Base-by-base conservation (phyloP, 306 rosid species). In the Sophora flavescens region DNA sequence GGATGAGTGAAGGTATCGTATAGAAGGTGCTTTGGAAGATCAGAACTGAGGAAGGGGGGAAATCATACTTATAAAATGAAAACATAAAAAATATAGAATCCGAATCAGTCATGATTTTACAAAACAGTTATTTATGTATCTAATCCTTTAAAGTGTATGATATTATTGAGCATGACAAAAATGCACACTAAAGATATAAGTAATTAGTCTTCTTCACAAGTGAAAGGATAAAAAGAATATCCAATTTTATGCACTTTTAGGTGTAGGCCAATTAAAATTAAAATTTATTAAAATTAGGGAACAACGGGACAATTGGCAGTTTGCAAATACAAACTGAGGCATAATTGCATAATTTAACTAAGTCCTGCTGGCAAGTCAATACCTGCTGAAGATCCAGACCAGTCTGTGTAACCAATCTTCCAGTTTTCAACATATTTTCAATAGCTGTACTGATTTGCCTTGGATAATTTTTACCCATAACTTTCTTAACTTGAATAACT, bases 341-440 rank as follows among this genome's bases (percentile, higher is more conserved):
- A 74, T 56, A 33, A 67, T 48, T 75, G 54, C 53, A 74, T 56
- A 33, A 67, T 48, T 75, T 54, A 68, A 73, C 39, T 63, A 38
- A 28, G 35, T 36, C 11, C 9, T 67, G 63, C 9, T 67, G 63
- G 61, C 30, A 80, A 76, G 82, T 36, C 80, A 79, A 63, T 89
- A 95, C 98, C 98, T 95, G 97, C 87, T 88, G 96, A 85, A 95
- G 81, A 88, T 95, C 97, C 45, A 95, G 88, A 70, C 96, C 93
- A 0, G 89, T 77, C 53, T 82, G 77, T 10, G 97, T 85, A 45
- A 59, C 69, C 50, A 90, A 76, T 70, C 91, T 90, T 84, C 98
- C 97, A 54, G 90, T 86, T 86, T 85, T 92, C 84, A 95, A 83
- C 96, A 95, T 72, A 80, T 79, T 90, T 78, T 90, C 98, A 81